Evolutionary conservation across 1,284 basidiomycete species (phyloP).

Genomic region (Ceratobasidium sp.): DNA sequence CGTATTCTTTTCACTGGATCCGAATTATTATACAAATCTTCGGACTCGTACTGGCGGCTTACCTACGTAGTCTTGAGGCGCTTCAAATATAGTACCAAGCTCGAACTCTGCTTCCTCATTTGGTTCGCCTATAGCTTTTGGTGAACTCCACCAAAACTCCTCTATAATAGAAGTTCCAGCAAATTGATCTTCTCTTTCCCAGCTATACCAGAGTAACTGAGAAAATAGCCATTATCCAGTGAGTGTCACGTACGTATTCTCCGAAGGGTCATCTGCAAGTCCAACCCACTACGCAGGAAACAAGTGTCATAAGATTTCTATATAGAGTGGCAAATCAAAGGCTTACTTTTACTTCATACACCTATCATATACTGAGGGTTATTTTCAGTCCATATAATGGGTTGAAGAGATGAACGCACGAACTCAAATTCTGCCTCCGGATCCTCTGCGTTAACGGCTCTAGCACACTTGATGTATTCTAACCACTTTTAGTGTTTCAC

Average conservation of each 20-base stretch:
- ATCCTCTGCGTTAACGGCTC: slow-evolving; percentile 26
- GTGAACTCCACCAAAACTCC: slow-evolving; percentile 22
- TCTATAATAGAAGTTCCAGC: slow-evolving; percentile 4
- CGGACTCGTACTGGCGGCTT: no score
- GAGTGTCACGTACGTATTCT: slow-evolving; percentile 18
- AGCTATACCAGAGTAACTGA: neutral
- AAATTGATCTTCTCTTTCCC: slow-evolving; percentile 25
- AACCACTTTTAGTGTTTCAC: neutral
- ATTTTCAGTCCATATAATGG: neutral
- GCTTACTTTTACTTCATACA: slow-evolving; percentile 41
- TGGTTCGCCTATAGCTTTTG: slow-evolving; percentile 18
- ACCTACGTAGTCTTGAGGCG: slow-evolving; percentile 24
- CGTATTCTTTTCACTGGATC: slow-evolving; percentile 5
- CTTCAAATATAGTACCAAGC: slow-evolving; percentile 19
- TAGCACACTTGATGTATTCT: slow-evolving; percentile 41
- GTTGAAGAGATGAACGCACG: neutral
- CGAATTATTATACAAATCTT: no score
- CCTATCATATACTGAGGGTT: neutral
- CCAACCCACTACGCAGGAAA: slow-evolving; percentile 41
- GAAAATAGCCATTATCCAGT: neutral
- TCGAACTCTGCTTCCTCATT: slow-evolving; percentile 24
- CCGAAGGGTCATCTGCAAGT: slow-evolving; percentile 12
- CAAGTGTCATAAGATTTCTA: no score
- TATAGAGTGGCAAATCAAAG: no score
- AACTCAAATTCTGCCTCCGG: slow-evolving; percentile 25